These are phyloP conservation scores for Trichophyton benhamiae DNA, from an alignment of 2,329 filamentous ascomycete genomes.

Conservation along the genomic window DNA sequence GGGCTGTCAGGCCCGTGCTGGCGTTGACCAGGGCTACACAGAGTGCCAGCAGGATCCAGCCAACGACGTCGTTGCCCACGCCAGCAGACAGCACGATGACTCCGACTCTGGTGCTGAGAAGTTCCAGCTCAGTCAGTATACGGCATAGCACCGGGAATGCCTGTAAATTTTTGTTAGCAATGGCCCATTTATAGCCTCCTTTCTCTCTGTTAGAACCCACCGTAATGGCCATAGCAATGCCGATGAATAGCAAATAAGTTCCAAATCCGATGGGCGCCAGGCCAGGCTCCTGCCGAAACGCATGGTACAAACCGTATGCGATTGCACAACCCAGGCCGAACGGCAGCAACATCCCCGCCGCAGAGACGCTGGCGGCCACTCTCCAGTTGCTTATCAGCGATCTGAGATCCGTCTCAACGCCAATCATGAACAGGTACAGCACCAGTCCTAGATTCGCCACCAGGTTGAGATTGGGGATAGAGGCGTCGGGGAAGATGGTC, in stretches of 20 bases:
- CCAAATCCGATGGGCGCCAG: conserved; percentile 49
- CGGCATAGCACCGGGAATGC: conserved; percentile 83
- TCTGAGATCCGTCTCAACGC: conserved; percentile 71
- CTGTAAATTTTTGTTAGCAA: conserved; percentile 22
- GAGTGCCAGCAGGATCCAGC: conserved; percentile 84
- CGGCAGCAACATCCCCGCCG: conserved; percentile 67
- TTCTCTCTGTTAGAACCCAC: conserved; percentile 31
- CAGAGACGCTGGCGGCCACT: conserved; percentile 61
- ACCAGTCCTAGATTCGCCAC: conserved; percentile 75
- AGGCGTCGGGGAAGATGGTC: conserved; percentile 63
- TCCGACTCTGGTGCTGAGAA: conserved; percentile 49
- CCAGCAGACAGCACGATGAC: conserved; percentile 76
- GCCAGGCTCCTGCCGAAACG: conserved; percentile 50
- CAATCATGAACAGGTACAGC: conserved; percentile 77
- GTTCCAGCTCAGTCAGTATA: conserved; percentile 80
- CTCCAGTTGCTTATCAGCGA: conserved; percentile 70
- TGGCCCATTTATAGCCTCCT: not conserved
- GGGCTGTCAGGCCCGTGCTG: conserved; percentile 63
- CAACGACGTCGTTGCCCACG: conserved; percentile 81
- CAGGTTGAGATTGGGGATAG: conserved; percentile 62
- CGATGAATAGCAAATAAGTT: conserved; percentile 66
- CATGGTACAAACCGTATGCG: conserved; percentile 65
- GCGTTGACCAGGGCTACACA: conserved; percentile 91
- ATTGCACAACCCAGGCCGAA: conserved; percentile 73
- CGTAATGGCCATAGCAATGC: conserved; percentile 86